Evolutionary conservation across 2,329 filamentous ascomycete species (phyloP), one percentile per base, ranked within the genome.

Genomic region (Apiospora malaysiana): DNA sequence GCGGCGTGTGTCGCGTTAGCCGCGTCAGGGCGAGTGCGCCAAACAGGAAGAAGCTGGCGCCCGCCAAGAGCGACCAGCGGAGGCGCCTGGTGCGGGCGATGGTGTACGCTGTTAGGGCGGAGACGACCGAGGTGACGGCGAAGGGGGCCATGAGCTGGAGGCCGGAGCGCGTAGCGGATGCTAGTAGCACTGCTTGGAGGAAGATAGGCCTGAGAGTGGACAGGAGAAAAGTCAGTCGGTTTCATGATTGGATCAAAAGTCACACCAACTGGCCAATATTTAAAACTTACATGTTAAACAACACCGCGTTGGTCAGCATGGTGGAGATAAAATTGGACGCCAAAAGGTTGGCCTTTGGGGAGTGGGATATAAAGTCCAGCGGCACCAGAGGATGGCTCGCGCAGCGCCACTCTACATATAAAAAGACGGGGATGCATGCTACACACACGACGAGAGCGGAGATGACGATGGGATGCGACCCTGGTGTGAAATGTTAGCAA

Each of bases 161-260:
- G 42, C 63, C 63, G 9, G 63, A 66, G 21, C 37, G 42, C 14
- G 63, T 66, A 2, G 63, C 32, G 6, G 37, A 23, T 32, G 63
- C 63, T 7, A 66, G 37, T 2, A 66, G 63, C 27, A 66, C 63
- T 16, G 63, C 63, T 66, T 66, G 32, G 63, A 66, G 42, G 59
- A 42, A 66, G 9, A 66, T 66, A 4, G 63, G 63, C 63, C 42
- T 43, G 63, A 63, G 27, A 21, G 23, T 21, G 16, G 25, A 2
- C 12, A n/a, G 46, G n/a, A 32, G 2, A 42, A 42, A 10, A 9
- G 40, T 42, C 40, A 42, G 40, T 42, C 40, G 8, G 8, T 42
- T 42, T 4, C 40, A 42, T 6, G 40, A 42, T 2, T 42, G 10
- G 8, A 42, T 42, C 40, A 42, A 42, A 42, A 4, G 8, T 9